These are phyloP conservation scores for Penicillium frequentans DNA, from an alignment of 2,329 filamentous ascomycete species.

Conservation along the genomic window DNA sequence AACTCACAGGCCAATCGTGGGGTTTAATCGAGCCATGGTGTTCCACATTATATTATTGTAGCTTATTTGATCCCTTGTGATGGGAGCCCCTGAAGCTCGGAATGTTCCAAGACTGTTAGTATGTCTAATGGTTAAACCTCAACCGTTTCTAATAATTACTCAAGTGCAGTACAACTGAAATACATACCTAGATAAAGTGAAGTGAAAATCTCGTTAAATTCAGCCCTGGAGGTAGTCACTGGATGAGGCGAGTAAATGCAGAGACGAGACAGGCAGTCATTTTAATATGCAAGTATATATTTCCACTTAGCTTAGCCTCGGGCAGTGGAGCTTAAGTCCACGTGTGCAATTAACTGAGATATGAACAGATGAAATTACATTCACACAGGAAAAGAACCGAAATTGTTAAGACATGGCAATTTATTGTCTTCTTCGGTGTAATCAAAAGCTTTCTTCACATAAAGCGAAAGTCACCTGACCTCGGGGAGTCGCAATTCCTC, in stretches of 20 bases:
- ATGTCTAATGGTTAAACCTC: no score
- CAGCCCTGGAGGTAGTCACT: no score
- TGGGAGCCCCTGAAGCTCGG: neutral
- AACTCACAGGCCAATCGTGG: neutral
- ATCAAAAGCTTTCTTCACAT: no score
- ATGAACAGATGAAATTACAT: neutral
- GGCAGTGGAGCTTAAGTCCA: neutral
- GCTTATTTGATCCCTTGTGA: neutral
- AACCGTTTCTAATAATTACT: no score
- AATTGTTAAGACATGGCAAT: no score
- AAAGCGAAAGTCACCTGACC: slow-evolving; percentile 2
- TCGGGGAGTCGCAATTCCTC: neutral
- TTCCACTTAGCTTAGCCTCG: neutral
- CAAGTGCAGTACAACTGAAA: no score
- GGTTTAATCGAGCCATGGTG: neutral
- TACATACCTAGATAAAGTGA: no score
- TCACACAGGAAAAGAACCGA: neutral
- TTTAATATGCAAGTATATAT: neutral
- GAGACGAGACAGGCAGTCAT: no score
- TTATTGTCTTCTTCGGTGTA: no score
- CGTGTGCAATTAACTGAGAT: no score
- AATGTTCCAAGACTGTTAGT: neutral
- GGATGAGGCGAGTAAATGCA: no score
- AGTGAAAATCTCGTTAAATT: no score
- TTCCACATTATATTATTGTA: neutral